Evolutionary conservation across 805 yeast genomes (phyloP).

Genomic region (Lipomyces starkeyi): DNA sequence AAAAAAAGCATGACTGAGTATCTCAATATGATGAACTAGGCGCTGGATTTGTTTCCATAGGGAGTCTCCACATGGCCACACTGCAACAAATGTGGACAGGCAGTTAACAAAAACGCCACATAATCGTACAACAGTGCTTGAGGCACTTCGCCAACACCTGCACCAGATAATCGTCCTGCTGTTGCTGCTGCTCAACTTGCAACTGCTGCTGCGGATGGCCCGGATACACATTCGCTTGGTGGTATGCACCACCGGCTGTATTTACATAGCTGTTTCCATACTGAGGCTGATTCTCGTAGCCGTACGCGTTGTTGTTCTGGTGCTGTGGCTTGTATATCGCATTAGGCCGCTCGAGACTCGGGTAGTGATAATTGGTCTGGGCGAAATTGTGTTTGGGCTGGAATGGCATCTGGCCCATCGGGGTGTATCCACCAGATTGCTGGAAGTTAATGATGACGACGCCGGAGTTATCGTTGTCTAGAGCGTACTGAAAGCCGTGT

Average conservation of each 20-base stretch:
- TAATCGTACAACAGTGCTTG: slow-evolving; percentile 35
- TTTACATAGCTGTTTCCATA: slow-evolving; percentile 4
- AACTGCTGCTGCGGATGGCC: slow-evolving; percentile 40
- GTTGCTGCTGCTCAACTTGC: slow-evolving; percentile 38
- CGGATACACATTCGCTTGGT: slow-evolving; percentile 21
- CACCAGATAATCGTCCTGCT: slow-evolving; percentile 29
- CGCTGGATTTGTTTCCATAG: too few relatives aligned
- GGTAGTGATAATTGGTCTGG: slow-evolving; percentile 35
- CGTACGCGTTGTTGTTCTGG: not conserved
- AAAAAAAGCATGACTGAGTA: too few relatives aligned
- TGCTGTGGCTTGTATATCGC: slow-evolving; percentile 20
- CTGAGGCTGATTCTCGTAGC: slow-evolving; percentile 19
- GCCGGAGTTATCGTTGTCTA: slow-evolving; percentile 78
- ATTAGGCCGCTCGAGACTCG: slow-evolving; percentile 44
- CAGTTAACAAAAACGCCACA: slow-evolving; percentile 13
- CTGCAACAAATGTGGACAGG: not conserved
- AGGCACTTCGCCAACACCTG: slow-evolving; percentile 21
- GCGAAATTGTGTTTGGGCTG: slow-evolving; percentile 48
- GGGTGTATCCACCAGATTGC: slow-evolving; percentile 48
- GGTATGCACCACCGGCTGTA: slow-evolving; percentile 32
- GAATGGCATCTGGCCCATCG: slow-evolving; percentile 32
- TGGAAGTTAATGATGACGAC: slow-evolving; percentile 73
- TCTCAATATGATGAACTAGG: too few relatives aligned
- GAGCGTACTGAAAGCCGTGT: slow-evolving; percentile 61
- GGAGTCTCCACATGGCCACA: not conserved